Evolutionary conservation across 2,329 filamentous ascomycete species (phyloP).

Genomic region (Epichloe aotearoae): DNA sequence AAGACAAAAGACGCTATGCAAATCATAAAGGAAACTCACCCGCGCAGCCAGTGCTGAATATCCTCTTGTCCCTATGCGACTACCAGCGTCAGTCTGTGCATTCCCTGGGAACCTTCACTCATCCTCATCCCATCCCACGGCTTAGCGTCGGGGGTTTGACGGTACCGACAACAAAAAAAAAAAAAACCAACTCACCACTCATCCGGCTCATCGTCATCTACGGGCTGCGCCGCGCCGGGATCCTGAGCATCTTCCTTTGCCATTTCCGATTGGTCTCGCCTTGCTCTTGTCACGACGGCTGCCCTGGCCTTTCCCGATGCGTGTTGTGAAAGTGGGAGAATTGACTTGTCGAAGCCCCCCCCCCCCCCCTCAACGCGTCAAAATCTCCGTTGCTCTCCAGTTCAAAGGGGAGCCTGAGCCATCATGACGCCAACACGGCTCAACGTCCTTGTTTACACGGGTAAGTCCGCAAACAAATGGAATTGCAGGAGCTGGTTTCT

Average conservation of each 20-base stretch:
- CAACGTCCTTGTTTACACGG: conserved; percentile 89
- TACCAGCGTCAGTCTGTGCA: conserved; percentile 3
- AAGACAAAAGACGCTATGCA: background rate
- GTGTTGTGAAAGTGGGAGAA: conserved; percentile 3
- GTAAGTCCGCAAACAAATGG: conserved; percentile 29
- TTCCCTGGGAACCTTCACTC: no score
- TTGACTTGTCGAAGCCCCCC: no score
- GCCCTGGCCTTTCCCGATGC: background rate
- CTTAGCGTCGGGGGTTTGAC: conserved; percentile 15
- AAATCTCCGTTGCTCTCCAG: no score
- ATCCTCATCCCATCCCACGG: background rate
- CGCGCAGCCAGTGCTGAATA: conserved; percentile 90
- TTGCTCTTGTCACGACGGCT: background rate
- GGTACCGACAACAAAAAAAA: background rate
- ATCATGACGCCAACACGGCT: conserved; percentile 56
- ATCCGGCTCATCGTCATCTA: conserved; percentile 67
- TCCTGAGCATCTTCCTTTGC: conserved; percentile 40
- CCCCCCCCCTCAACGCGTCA: no score
- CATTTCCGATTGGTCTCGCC: conserved; percentile 14
- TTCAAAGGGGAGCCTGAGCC: background rate
- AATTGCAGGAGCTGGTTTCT: background rate
- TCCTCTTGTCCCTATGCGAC: conserved; percentile 75
- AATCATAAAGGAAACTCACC: conserved; percentile 36
- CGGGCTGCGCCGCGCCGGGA: conserved; percentile 22
- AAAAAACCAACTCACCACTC: conserved; percentile 57